phyloP scores from a whole-genome alignment of 1,139 yeast genomes.

The Debaryomyces sp. region DNA sequence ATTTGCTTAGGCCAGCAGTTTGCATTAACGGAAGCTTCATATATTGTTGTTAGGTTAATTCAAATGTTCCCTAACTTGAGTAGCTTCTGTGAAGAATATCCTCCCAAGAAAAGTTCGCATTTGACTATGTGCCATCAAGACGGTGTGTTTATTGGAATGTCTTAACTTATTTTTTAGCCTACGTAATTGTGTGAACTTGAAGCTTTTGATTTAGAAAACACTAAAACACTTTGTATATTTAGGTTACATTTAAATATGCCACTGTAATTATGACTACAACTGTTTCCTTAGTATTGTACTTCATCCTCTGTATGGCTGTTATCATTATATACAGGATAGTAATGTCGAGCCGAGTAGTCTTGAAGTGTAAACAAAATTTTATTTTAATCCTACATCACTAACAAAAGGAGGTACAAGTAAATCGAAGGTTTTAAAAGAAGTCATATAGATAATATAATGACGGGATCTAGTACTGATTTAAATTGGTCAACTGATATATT shows the following conservation, averaged over 20 bases:
- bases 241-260: not conserved
- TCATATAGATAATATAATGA: constrained; percentile 4
- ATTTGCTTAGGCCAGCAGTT: constrained; percentile 63
- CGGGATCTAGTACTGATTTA: constrained; percentile 4
- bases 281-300: not conserved
- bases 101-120: constrained; percentile 33
- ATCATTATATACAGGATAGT: not conserved
- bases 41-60: constrained; percentile 43
- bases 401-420: not conserved
- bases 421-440: not conserved
- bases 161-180: not conserved
- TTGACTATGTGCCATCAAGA: constrained; percentile 26
- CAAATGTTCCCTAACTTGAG: constrained; percentile 29
- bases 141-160: constrained; percentile 23
- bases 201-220: too few relatives aligned
- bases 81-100: constrained; percentile 24
- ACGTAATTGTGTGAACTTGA: too few relatives aligned
- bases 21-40: constrained; percentile 59
- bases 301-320: too few relatives aligned
- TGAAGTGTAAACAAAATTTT: constrained; percentile 7
- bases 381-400: not conserved
- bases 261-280: not conserved
- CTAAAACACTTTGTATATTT: too few relatives aligned
- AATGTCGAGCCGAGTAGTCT: not conserved
- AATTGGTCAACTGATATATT: constrained; percentile 41